phyloP scores from a whole-genome alignment of 345 rosid genomes.

The Citrus australasica region DNA sequence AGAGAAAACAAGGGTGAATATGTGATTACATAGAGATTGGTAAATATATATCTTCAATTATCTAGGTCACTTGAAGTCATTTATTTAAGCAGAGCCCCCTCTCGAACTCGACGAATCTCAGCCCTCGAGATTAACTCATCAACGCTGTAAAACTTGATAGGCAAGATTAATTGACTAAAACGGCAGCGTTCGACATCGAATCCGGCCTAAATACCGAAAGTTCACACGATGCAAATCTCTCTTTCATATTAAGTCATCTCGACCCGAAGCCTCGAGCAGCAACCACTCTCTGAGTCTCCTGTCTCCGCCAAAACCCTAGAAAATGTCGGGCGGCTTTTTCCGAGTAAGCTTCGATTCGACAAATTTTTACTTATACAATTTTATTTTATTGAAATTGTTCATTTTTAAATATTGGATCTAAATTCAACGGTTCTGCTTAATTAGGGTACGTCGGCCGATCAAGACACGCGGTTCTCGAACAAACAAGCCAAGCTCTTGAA shows the following conservation, averaged over 20 bases:
- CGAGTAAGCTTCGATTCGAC: constrained; percentile 35
- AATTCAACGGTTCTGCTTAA: constrained; percentile 10
- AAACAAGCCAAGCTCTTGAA: constrained; percentile 94
- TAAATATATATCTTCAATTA: neutral
- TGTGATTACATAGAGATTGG: neutral
- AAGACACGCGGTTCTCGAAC: constrained; percentile 97
- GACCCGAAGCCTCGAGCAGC: neutral
- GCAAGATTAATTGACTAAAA: neutral
- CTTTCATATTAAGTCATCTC: neutral
- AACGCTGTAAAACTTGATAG: neutral
- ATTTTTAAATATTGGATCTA: constrained; percentile 18
- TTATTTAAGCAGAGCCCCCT: too few relatives aligned
- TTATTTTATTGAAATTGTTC: neutral
- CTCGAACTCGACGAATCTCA: too few relatives aligned
- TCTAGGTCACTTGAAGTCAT: neutral
- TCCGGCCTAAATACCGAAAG: neutral
- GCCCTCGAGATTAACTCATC: too few relatives aligned
- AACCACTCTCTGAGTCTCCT: neutral
- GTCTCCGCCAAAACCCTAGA: constrained; percentile 5
- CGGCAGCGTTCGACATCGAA: neutral
- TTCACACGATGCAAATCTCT: neutral
- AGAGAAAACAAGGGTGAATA: neutral
- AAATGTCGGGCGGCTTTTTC: constrained; percentile 82
- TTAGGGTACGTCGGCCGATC: constrained; percentile 97
- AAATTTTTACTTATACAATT: neutral